Percentiles rank a stretch among this genome's conserved stretches.
These are phyloP conservation scores for Sarocladium oryzae DNA, from an alignment of 2,329 filamentous ascomycete genomes.

Conservation along the genomic window DNA sequence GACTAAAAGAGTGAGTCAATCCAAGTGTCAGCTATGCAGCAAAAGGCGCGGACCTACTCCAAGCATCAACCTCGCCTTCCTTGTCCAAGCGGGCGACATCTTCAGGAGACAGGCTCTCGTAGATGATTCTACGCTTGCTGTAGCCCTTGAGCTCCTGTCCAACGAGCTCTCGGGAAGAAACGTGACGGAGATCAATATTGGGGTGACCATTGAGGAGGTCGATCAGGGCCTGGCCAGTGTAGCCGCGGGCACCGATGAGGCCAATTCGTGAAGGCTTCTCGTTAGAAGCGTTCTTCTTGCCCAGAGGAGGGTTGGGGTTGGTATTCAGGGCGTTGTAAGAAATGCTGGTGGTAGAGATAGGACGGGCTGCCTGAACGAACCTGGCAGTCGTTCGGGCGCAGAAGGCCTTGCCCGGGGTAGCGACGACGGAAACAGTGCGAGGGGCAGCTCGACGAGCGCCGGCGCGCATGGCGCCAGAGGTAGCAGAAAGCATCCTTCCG, in stretches of 20 bases:
- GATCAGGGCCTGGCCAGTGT: conserved; percentile 88
- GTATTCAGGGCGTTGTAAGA: conserved; percentile 16
- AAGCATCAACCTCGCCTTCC: conserved; percentile 82
- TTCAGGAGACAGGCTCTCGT: conserved; percentile 83
- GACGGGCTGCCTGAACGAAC: neutral
- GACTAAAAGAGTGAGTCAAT: conserved; percentile 34
- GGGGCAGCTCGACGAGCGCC: conserved; percentile 1
- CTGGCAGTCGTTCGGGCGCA: neutral
- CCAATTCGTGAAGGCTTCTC: conserved; percentile 71
- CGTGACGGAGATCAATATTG: conserved; percentile 81
- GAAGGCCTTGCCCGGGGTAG: neutral
- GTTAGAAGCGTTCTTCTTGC: conserved; percentile 82
- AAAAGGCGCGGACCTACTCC: conserved; percentile 35
- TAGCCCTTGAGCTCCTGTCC: conserved; percentile 87
- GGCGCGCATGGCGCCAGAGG: conserved; percentile 1
- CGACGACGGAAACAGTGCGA: neutral
- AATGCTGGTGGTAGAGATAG: neutral
- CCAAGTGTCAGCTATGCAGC: neutral
- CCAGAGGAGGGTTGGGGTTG: conserved; percentile 77
- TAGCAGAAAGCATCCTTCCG: conserved; percentile 5
- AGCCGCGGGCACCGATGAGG: conserved; percentile 86
- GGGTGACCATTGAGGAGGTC: conserved; percentile 82
- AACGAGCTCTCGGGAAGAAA: conserved; percentile 86
- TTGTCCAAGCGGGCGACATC: conserved; percentile 82
- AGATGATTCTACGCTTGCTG: conserved; percentile 82